Evolutionary conservation across 225 moss, liverwort and hornwort genomes (phyloP), one percentile per base, ranked within the genome.

Genomic region (Neckera pumila): DNA sequence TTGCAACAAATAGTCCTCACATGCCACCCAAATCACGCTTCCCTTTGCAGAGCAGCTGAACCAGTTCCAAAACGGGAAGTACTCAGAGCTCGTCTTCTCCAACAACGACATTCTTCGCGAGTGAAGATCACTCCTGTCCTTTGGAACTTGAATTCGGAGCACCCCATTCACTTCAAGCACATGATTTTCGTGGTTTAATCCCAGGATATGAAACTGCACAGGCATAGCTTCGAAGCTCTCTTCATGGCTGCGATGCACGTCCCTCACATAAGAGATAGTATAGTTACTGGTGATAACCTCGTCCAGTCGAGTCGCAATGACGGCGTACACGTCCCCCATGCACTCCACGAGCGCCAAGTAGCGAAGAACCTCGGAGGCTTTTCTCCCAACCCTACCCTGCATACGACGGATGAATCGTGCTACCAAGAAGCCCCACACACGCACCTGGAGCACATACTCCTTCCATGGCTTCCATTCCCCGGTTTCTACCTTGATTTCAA

Each of bases 101-200:
- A 9, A 1, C 2, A 76, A 76, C 34, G 22, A 34, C 34, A 4
- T 14, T 34, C 13, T 76, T 53, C 22, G 34, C 0, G 3, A 34
- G 1, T 3, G 8, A 8, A 53, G 1, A 4, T 76, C 53, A 2
- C 2, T 36, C 14, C 13, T 36, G 0, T 5, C 14, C 0, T 5
- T 0, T 3, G 22, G 14, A 22, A 76, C 53, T 14, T 11, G 76
- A 36, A 76, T 53, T 3, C 2, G 22, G 14, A 76, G 76, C 36
- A 53, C 1, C 36, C 22, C 22, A 36, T 23, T 8, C 14, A 14
- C 9, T 6, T 53, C 12, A 0, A 3, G 3, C 71, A 4, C 0
- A 14, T 3, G 7, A 4, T 74, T 47, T 31, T 11, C 19, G 0
- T 14, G 14, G 53, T 34, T 9, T 33, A 76, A 23, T 53, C 23